Evolutionary conservation across 2,329 filamentous ascomycete genomes (phyloP).

Genomic region (Aspergillus sp.): DNA sequence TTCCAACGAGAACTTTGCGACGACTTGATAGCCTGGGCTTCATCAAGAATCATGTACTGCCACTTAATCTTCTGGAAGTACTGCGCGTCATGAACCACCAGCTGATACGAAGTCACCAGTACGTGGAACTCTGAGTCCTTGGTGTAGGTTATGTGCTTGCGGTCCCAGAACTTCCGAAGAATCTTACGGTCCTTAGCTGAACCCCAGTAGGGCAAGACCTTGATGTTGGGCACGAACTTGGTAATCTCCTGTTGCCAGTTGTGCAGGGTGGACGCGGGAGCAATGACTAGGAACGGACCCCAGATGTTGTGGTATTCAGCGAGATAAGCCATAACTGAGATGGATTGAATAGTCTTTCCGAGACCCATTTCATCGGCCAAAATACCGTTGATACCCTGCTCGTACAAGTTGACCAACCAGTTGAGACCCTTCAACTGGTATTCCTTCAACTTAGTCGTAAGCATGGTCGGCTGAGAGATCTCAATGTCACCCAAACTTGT

Average conservation of each 20-base stretch:
- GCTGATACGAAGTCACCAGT: constrained; percentile 90
- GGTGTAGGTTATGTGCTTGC: constrained; percentile 92
- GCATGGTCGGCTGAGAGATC: constrained; percentile 86
- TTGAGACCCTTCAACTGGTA: constrained; percentile 99
- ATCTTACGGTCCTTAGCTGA: constrained; percentile 91
- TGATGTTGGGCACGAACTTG: constrained; percentile 88
- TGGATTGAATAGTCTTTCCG: constrained; percentile 97
- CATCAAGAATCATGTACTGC: constrained; percentile 99
- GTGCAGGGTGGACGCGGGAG: constrained; percentile 90
- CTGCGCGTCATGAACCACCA: constrained; percentile 89
- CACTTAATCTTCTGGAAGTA: constrained; percentile 99
- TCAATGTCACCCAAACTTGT: constrained; percentile 90
- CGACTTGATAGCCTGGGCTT: constrained; percentile 98
- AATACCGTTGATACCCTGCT: constrained; percentile 99
- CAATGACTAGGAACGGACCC: constrained; percentile 95
- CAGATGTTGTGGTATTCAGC: constrained; percentile 97
- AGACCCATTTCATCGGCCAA: constrained; percentile 99
- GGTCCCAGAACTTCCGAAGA: constrained; percentile 96
- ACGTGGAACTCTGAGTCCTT: constrained; percentile 94
- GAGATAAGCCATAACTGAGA: constrained; percentile 97
- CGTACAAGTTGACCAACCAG: constrained; percentile 97
- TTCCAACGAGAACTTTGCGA: constrained; percentile 97
- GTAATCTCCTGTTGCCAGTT: constrained; percentile 99
- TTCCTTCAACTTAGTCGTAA: constrained; percentile 92
- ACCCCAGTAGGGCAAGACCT: constrained; percentile 96